These are phyloP conservation scores for Peniophora sp. DNA, from an alignment of 1,284 basidiomycete species.

Conservation along the genomic window DNA sequence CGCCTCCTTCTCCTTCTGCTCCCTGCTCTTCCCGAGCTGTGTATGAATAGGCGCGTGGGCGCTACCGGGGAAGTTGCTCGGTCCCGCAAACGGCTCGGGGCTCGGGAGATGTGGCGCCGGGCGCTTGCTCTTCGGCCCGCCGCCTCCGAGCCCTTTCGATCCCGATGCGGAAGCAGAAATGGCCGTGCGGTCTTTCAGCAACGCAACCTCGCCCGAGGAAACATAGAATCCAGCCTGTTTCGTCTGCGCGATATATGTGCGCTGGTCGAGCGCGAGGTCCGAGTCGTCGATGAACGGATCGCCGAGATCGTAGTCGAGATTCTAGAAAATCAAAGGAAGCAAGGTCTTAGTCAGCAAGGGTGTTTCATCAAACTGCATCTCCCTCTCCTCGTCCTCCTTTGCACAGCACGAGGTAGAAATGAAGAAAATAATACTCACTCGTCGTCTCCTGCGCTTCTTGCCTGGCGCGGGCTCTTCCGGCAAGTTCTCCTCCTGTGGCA, in stretches of 20 bases:
- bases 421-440: conserved; percentile 8
- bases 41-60: conserved; percentile 10
- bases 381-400: too few relatives aligned
- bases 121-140: conserved; percentile 55
- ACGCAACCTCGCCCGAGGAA: conserved; percentile 74
- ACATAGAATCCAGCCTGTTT: conserved; percentile 95
- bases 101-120: conserved; percentile 17
- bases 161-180: neutral
- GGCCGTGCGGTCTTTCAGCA: conserved; percentile 68
- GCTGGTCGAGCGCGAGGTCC: conserved; percentile 84
- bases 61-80: conserved; percentile 16
- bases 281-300: conserved; percentile 99
- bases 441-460: conserved; percentile 35
- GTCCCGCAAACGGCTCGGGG: conserved; percentile 22
- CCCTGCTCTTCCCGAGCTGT: conserved; percentile 6
- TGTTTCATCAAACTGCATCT: neutral
- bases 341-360: conserved; percentile 45
- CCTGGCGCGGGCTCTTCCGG: conserved; percentile 9
- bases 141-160: conserved; percentile 38
- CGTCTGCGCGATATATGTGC: conserved; percentile 88
- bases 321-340: conserved; percentile 39
- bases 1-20: conserved; percentile 1
- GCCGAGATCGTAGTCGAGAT: conserved; percentile 68
- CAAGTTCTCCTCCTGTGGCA: conserved; percentile 29
- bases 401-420: neutral